Percentiles rank a stretch among this genome's conserved stretches.
Conservation (phyloP, 2,329 filamentous ascomycete genomes). For the Arthrocladium fulminans region DNA sequence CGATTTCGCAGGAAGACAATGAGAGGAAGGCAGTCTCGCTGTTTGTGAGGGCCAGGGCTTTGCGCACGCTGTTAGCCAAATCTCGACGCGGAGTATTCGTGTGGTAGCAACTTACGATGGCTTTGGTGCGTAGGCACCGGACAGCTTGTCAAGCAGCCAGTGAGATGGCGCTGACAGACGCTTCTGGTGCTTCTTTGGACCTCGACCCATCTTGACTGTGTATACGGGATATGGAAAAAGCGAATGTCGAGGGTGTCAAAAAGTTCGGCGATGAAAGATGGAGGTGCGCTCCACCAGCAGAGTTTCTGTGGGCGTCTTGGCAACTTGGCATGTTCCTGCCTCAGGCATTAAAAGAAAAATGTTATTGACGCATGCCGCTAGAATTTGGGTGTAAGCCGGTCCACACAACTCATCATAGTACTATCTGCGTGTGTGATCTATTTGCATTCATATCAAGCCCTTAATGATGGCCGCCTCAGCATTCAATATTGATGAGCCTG, state of each 20-base stretch:
- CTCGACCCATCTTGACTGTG: conserved; percentile 44
- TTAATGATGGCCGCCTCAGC: conserved; percentile 87
- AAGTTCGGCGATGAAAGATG: neutral
- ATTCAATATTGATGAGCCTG: conserved; percentile 92
- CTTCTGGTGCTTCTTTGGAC: conserved; percentile 98
- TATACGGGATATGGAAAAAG: conserved; percentile 11
- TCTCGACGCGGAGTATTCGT: neutral
- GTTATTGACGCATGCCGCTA: no score
- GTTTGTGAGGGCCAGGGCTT: conserved; percentile 70
- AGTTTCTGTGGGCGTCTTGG: neutral
- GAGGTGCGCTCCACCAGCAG: neutral
- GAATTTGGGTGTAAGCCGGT: no score
- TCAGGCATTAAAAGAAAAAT: neutral
- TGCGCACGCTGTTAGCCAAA: conserved; percentile 12
- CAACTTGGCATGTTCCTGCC: neutral
- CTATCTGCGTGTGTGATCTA: no score
- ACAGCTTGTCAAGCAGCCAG: conserved; percentile 99
- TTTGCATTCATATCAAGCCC: conserved; percentile 62
- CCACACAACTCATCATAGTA: no score
- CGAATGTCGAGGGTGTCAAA: neutral
- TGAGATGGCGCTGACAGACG: conserved; percentile 97
- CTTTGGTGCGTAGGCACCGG: conserved; percentile 69
- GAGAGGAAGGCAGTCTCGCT: conserved; percentile 95
- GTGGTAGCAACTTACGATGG: conserved; percentile 38
- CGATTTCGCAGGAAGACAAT: conserved; percentile 91